phyloP scores from a whole-genome alignment of 116 monocot genomes.

The Phalaenopsis hybrid region DNA sequence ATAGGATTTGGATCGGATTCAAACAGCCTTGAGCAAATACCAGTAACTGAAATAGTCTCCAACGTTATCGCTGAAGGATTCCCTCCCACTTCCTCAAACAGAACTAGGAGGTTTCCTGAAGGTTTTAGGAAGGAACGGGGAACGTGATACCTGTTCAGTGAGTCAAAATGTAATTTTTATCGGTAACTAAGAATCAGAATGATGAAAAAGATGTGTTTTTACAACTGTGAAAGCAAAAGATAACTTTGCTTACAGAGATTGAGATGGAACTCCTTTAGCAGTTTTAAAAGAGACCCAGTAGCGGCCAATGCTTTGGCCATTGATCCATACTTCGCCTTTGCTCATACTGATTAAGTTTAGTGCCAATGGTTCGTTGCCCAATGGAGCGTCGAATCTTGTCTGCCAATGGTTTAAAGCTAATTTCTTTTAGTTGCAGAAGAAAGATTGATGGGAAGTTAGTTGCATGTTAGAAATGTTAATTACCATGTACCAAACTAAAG shows the following conservation, averaged over 20 bases:
- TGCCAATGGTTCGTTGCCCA: slow-evolving; percentile 42
- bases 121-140: slow-evolving; percentile 60
- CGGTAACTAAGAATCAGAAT: neutral
- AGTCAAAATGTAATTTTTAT: neutral
- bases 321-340: slow-evolving; percentile 85
- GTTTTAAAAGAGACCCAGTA: slow-evolving; percentile 85
- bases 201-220: neutral
- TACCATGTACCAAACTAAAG: slow-evolving; percentile 87
- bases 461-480: slow-evolving; percentile 2
- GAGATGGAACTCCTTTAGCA: slow-evolving; percentile 56
- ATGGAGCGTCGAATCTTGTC: slow-evolving; percentile 55
- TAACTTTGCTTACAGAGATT: slow-evolving; percentile 55
- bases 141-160: slow-evolving; percentile 52
- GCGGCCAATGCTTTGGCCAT: slow-evolving; percentile 83
- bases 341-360: slow-evolving; percentile 78
- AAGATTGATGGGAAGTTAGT: neutral
- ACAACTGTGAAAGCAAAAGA: neutral
- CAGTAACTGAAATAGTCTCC: slow-evolving; percentile 37
- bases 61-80: slow-evolving; percentile 57
- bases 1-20: slow-evolving; percentile 18
- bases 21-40: slow-evolving; percentile 18
- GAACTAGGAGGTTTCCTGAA: slow-evolving; percentile 58
- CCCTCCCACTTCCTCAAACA: slow-evolving; percentile 83
- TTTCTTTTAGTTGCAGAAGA: neutral
- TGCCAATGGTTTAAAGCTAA: neutral